These are phyloP conservation scores for Cokeromyces recurvatus DNA, from an alignment of 371 early-diverging fungal species.

Conservation along the genomic window DNA sequence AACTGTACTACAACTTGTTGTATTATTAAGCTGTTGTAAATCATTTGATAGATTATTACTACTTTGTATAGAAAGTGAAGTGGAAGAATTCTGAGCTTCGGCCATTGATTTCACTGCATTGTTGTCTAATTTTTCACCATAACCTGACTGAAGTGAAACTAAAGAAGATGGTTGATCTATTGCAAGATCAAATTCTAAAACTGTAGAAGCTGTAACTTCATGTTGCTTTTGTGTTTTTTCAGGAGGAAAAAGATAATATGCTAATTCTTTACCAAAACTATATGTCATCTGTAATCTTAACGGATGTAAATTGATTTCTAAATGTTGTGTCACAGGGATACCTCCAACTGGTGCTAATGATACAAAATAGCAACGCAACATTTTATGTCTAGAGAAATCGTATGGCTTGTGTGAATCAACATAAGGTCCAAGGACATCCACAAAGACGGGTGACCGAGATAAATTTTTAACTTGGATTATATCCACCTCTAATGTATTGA, in stretches of 20 bases:
- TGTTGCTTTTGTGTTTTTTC: constrained; percentile 20
- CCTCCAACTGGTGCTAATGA: constrained; percentile 80
- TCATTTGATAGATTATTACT: background rate
- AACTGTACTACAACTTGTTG: background rate
- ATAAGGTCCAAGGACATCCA: constrained; percentile 68
- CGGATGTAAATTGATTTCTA: constrained; percentile 80
- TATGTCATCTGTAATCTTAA: constrained; percentile 75
- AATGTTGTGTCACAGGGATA: constrained; percentile 77
- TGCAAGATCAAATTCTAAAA: background rate
- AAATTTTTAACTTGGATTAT: constrained; percentile 59
- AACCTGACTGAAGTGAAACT: background rate
- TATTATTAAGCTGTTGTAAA: background rate
- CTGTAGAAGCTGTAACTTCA: background rate
- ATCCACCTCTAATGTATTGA: constrained; percentile 67
- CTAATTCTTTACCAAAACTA: constrained; percentile 66
- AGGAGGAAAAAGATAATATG: constrained; percentile 74
- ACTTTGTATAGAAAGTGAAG: background rate
- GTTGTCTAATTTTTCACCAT: constrained; percentile 1
- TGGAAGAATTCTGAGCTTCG: background rate
- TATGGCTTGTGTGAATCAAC: constrained; percentile 25
- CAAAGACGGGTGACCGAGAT: constrained; percentile 19
- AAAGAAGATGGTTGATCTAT: background rate
- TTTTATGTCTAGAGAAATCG: constrained; percentile 73
- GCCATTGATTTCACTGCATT: background rate
- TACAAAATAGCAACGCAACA: constrained; percentile 73